Evolutionary conservation across 768 basidiomycete species (phyloP), one percentile per base, ranked within the genome.

Genomic region (Aureoboletus auriporus): DNA sequence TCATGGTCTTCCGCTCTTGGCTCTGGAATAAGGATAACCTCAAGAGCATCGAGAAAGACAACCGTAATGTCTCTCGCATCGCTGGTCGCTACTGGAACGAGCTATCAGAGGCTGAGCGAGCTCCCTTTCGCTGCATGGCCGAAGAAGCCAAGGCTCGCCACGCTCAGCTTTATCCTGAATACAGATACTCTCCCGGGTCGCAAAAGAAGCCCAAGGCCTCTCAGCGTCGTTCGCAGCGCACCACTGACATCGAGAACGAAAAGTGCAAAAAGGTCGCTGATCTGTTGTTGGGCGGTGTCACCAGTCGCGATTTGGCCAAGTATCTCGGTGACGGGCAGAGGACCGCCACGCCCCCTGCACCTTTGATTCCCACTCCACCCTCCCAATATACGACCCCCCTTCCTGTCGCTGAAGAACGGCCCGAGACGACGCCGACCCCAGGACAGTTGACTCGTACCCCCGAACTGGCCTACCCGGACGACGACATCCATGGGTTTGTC

Each of bases 1-100:
- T 92, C 74, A 89, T 92, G 68, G 71, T 91, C 51, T 92, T 80
- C 63, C 82, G 90, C 35, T 88, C 83, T 16, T 77, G 77, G 59
- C 76, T 85, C 38, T 77, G 86, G 69, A 67, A 71, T 44, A 75
- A 76, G 51, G 68, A 73, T 3, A 69, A 74, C 33, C 63, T 74
- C 28, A 79, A 79, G 43, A 65, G 66, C 34, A 70, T 78, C 43
- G 85, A 86, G 68, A 75, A 71, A 51, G 80, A 85, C 42, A 89
- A 92, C 62, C 82, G 87, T 62, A 76, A 80, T 46, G 78, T 92
- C 49, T 85, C 83, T 49, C 75, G 80, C 47, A 76, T 89, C 44
- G 85, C 82, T 2, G 89, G 83, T 5, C 63, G 78, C 30, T 73
- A 76, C 54, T 93, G 90, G 90, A 77, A 78, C 41, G 62, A 75